A percentile compares a stretch with the other conserved stretches of the same genome.
These are phyloP conservation scores for Globisporangium spinosum DNA, from an alignment of 352 stramenopile species.

Conservation along the genomic window DNA sequence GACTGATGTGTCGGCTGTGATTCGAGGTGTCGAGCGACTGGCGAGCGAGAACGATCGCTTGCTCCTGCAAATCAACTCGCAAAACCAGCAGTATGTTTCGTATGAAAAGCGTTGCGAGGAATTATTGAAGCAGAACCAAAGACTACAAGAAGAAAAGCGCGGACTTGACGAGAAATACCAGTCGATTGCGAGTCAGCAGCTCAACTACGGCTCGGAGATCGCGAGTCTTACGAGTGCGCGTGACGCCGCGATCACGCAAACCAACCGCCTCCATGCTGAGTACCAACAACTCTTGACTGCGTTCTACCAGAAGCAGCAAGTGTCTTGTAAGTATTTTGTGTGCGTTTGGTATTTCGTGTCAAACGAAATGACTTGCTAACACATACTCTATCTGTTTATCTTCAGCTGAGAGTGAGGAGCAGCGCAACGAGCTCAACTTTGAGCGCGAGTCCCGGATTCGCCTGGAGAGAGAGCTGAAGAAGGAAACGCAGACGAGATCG, in stretches of 20 bases:
- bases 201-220: slow-evolving; percentile 50
- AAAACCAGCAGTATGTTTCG: slow-evolving; percentile 65
- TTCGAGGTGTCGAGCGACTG: slow-evolving; percentile 72
- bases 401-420: slow-evolving; percentile 45
- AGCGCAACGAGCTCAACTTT: slow-evolving; percentile 55
- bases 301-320: slow-evolving; percentile 75
- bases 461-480: slow-evolving; percentile 55
- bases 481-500: slow-evolving; percentile 51
- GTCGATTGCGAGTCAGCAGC: slow-evolving; percentile 43
- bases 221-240: slow-evolving; percentile 53
- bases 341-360: background rate
- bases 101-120: slow-evolving; percentile 76
- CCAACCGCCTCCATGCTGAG: slow-evolving; percentile 65
- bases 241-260: slow-evolving; percentile 67
- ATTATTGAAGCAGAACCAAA: slow-evolving; percentile 51
- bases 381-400: background rate
- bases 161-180: slow-evolving; percentile 61
- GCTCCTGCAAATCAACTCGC: slow-evolving; percentile 71
- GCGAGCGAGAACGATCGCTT: slow-evolving; percentile 71
- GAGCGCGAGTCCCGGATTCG: slow-evolving; percentile 55
- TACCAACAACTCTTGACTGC: slow-evolving; percentile 71
- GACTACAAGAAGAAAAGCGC: slow-evolving; percentile 65
- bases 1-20: slow-evolving; percentile 53
- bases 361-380: background rate
- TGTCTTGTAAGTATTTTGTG: slow-evolving; percentile 29